Evolutionary conservation across 768 basidiomycete species (phyloP).

Genomic region (Pulveroboletus sp.): DNA sequence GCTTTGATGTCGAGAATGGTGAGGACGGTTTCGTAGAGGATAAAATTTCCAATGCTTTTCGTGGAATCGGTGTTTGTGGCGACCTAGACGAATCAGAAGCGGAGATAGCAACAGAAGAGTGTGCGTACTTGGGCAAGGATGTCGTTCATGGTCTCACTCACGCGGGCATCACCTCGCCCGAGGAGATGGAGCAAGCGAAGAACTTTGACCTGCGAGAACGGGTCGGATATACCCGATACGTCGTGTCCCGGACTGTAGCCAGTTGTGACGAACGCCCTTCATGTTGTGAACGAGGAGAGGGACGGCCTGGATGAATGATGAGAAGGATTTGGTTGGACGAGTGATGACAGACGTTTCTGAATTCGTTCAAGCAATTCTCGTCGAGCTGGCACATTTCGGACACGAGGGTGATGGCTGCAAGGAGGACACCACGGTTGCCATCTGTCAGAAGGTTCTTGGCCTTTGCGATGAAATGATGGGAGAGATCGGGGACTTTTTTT

Average conservation of each 20-base stretch:
- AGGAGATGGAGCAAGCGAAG: conserved; percentile 85
- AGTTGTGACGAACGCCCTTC: conserved; percentile 90
- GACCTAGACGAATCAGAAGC: conserved; percentile 48
- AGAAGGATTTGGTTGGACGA: conserved; percentile 5
- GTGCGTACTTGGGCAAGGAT: conserved; percentile 82
- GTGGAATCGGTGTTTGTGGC: conserved; percentile 98
- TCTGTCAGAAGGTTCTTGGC: conserved; percentile 90
- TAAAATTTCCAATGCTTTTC: conserved; percentile 98
- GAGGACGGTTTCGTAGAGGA: conserved; percentile 95
- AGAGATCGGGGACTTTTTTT: conserved; percentile 92
- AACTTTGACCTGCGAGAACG: conserved; percentile 92
- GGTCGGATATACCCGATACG: conserved; percentile 98
- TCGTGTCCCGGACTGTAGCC: conserved; percentile 99
- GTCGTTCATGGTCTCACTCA: conserved; percentile 97
- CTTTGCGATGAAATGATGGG: conserved; percentile 87
- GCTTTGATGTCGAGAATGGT: conserved; percentile 97
- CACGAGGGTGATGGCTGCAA: conserved; percentile 91
- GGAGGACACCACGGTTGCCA: conserved; percentile 93
- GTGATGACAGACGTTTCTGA: conserved; percentile 70
- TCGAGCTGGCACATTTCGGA: conserved; percentile 92
- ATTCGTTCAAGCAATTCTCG: conserved; percentile 69
- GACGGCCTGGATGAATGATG: conserved; percentile 58
- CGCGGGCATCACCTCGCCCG: conserved; percentile 77
- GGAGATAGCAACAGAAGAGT: background rate
- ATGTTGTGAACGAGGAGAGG: conserved; percentile 91